Evolutionary conservation across 148 eudicot species (phyloP).

Genomic region (Pouteria glomerata): DNA sequence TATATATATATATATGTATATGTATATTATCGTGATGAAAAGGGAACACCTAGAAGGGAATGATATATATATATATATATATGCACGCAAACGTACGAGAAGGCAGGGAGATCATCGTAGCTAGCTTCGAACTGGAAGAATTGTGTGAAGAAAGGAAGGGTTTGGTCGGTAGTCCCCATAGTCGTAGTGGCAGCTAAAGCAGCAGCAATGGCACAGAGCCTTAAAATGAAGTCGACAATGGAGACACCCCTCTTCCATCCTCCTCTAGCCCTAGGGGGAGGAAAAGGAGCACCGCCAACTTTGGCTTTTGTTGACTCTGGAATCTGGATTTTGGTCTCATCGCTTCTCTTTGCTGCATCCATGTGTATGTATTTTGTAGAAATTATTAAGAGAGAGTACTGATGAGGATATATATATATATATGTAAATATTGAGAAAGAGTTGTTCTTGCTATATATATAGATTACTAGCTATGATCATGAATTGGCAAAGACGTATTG

Average conservation of each 20-base stretch:
- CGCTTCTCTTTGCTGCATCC: conserved; percentile 12
- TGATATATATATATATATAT: too few relatives aligned
- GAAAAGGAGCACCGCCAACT: not conserved
- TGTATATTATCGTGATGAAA: too few relatives aligned
- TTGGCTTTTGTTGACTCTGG: conserved; percentile 25
- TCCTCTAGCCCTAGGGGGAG: too few relatives aligned
- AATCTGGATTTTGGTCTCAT: conserved; percentile 27
- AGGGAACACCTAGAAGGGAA: too few relatives aligned
- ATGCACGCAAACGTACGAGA: conserved; percentile 32
- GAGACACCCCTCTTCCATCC: conserved; percentile 49
- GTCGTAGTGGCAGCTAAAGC: conserved; percentile 62
- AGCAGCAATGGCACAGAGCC: conserved; percentile 50
- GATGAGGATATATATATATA: too few relatives aligned
- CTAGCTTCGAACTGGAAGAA: conserved; percentile 73
- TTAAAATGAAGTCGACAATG: conserved; percentile 54
- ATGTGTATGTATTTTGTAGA: not conserved
- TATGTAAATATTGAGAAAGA: too few relatives aligned
- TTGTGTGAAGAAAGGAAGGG: conserved; percentile 77
- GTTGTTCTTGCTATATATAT: too few relatives aligned
- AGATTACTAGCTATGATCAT: too few relatives aligned
- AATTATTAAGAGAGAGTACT: too few relatives aligned
- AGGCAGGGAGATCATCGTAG: conserved; percentile 68
- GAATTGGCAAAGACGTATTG: too few relatives aligned
- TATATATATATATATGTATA: too few relatives aligned
- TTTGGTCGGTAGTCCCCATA: conserved; percentile 69